Percentiles rank a stretch among this genome's conserved stretches.
Conservation (phyloP, 352 stramenopile genomes). For the Blastocystis sp. region DNA sequence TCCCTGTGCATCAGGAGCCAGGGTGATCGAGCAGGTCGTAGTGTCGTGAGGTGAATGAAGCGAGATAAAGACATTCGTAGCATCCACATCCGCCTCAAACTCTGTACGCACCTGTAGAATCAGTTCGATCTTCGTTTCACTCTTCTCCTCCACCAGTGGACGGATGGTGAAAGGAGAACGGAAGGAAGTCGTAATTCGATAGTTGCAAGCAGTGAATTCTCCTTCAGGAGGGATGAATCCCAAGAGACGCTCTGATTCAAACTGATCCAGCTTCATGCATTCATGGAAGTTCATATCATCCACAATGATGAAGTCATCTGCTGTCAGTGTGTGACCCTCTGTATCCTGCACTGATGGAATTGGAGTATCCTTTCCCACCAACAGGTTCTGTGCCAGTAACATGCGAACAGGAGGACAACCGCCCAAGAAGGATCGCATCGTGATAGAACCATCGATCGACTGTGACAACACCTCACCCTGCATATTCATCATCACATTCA, state of each 20-base stretch:
- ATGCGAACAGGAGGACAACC: slow-evolving; percentile 89
- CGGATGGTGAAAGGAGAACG: slow-evolving; percentile 91
- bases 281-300: slow-evolving; percentile 98
- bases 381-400: slow-evolving; percentile 89
- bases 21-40: slow-evolving; percentile 63
- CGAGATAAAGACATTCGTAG: slow-evolving; percentile 63
- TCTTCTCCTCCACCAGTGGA: slow-evolving; percentile 87
- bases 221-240: slow-evolving; percentile 81
- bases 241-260: slow-evolving; percentile 78
- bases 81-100: slow-evolving; percentile 64
- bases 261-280: slow-evolving; percentile 90
- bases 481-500: slow-evolving; percentile 91
- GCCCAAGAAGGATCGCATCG: slow-evolving; percentile 94
- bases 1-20: slow-evolving; percentile 65
- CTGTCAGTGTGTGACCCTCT: slow-evolving; percentile 54
- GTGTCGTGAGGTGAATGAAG: slow-evolving; percentile 54
- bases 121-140: slow-evolving; percentile 69
- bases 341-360: slow-evolving; percentile 9
- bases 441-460: slow-evolving; percentile 88
- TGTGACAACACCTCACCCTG: slow-evolving; percentile 92
- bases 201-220: slow-evolving; percentile 89
- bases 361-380: slow-evolving; percentile 77
- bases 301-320: slow-evolving; percentile 82
- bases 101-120: slow-evolving; percentile 68
- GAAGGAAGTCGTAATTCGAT: slow-evolving; percentile 93